A percentile compares a stretch with the other conserved stretches of the same genome.
phyloP scores from a whole-genome alignment of 2,329 filamentous ascomycete genomes.

The Herpotrichia juniperi region DNA sequence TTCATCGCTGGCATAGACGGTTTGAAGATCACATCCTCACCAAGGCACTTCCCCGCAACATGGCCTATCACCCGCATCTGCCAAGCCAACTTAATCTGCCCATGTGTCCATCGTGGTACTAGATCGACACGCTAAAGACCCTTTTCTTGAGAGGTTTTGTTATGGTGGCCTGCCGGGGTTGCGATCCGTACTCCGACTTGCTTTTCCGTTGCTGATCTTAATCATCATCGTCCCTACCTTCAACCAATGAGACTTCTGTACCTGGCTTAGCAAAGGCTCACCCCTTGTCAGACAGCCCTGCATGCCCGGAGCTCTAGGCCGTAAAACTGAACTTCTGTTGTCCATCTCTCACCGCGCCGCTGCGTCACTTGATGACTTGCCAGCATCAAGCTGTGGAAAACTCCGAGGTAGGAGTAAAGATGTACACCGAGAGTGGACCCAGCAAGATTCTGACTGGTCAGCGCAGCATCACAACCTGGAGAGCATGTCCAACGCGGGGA shows the following conservation, averaged over 20 bases:
- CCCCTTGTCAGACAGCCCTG: conserved; percentile 20
- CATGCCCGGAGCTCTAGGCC: conserved; percentile 15
- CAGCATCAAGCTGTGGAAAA: neutral
- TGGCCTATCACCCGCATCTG: conserved; percentile 1
- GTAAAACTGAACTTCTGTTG: conserved; percentile 6
- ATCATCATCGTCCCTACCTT: conserved; percentile 27
- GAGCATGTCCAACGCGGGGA: conserved; percentile 18
- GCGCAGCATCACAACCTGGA: conserved; percentile 22
- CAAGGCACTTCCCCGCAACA: conserved; percentile 5
- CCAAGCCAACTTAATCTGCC: neutral
- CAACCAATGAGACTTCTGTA: conserved; percentile 38
- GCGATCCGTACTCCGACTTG: conserved; percentile 28
- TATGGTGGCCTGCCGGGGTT: conserved; percentile 19
- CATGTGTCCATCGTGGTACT: conserved; percentile 3
- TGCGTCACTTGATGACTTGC: conserved; percentile 4
- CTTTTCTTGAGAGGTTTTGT: too few species aligned
- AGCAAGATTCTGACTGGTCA: conserved; percentile 14
- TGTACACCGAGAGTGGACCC: conserved; percentile 15
- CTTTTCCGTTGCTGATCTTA: conserved; percentile 28
- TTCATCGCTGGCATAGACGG: neutral
- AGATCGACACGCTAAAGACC: conserved; percentile 8
- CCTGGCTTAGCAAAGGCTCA: conserved; percentile 30
- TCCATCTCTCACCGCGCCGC: conserved; percentile 2
- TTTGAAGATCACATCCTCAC: conserved; percentile 6
- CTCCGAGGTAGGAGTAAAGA: conserved; percentile 23